phyloP scores from a whole-genome alignment of 2,329 filamentous ascomycete genomes.

The Colletotrichum sp. region DNA sequence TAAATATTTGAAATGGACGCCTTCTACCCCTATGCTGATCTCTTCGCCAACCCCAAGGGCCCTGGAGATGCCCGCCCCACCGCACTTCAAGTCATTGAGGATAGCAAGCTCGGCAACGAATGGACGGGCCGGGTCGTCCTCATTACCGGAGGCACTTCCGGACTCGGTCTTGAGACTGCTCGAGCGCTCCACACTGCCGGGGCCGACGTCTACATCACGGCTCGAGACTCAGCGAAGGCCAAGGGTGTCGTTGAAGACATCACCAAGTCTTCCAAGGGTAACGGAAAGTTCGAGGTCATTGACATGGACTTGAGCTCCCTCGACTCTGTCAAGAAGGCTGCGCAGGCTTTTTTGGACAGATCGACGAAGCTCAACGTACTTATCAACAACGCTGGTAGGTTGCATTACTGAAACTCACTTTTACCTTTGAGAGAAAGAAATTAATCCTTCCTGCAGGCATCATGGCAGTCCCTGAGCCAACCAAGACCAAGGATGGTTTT shows the following conservation, averaged over 20 bases:
- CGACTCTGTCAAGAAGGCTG: constrained; percentile 31
- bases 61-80: constrained; percentile 41
- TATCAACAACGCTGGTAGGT: constrained; percentile 46
- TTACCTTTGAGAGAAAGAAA: not conserved
- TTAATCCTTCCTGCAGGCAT: not conserved
- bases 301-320: constrained; percentile 34
- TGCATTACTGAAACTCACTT: accelerated
- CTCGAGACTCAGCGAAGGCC: constrained; percentile 37
- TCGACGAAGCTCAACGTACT: constrained; percentile 31
- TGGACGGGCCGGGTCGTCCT: constrained; percentile 39
- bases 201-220: constrained; percentile 47
- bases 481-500: constrained; percentile 23
- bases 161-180: constrained; percentile 46
- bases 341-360: constrained; percentile 22
- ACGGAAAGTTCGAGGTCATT: constrained; percentile 36
- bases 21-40: not conserved
- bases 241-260: constrained; percentile 26
- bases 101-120: constrained; percentile 32
- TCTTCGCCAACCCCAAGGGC: constrained; percentile 24
- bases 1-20: not conserved
- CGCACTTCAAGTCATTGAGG: constrained; percentile 37
- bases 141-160: constrained; percentile 45
- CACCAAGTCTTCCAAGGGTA: not conserved
- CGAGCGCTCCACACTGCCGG: constrained; percentile 47
- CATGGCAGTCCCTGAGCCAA: constrained; percentile 13